A percentile compares a stretch with the other conserved stretches of the same genome.
Evolutionary conservation across 2,329 filamentous ascomycete genomes (phyloP).

Genomic region (Aspergillus pseudonomiae): DNA sequence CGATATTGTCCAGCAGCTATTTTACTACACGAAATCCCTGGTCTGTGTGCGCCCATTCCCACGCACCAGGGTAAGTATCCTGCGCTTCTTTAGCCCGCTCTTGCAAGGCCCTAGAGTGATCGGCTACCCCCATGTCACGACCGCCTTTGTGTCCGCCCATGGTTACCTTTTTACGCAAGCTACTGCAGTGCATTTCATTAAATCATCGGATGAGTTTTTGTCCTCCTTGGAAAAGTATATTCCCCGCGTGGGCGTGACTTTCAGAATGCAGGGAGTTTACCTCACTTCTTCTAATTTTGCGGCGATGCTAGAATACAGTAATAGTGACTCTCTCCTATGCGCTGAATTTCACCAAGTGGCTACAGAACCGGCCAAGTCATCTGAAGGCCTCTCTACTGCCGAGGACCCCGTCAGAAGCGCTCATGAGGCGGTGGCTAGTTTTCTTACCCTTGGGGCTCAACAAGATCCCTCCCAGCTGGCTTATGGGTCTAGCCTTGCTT

Average conservation of each 20-base stretch:
- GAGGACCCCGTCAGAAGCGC: slow-evolving; percentile 19
- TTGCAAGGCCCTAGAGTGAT: slow-evolving; percentile 43
- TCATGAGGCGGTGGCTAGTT: slow-evolving; percentile 17
- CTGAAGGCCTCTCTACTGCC: slow-evolving; percentile 22
- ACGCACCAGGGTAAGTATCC: slow-evolving; percentile 59
- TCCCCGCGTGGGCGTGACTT: slow-evolving; percentile 49
- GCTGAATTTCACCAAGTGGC: slow-evolving; percentile 28
- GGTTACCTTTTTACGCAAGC: slow-evolving; percentile 50
- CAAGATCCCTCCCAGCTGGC: slow-evolving; percentile 30
- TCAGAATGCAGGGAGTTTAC: slow-evolving; percentile 58
- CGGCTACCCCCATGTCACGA: slow-evolving; percentile 43
- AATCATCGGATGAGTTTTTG: slow-evolving; percentile 45
- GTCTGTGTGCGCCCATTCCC: slow-evolving; percentile 58
- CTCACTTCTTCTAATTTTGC: slow-evolving; percentile 59
- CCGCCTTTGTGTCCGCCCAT: slow-evolving; percentile 57
- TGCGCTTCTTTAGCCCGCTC: slow-evolving; percentile 57
- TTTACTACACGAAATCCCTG: slow-evolving; percentile 62
- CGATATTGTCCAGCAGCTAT: slow-evolving; percentile 60
- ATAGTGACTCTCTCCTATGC: slow-evolving; percentile 36
- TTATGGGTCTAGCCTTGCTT: slow-evolving; percentile 46
- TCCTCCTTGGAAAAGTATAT: slow-evolving; percentile 52
- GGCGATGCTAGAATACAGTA: slow-evolving; percentile 59
- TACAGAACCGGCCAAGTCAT: slow-evolving; percentile 16
- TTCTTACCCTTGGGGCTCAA: slow-evolving; percentile 18
- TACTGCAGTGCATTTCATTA: slow-evolving; percentile 42